phyloP scores from a whole-genome alignment of 768 basidiomycete genomes.

The Leccinum obscurum region DNA sequence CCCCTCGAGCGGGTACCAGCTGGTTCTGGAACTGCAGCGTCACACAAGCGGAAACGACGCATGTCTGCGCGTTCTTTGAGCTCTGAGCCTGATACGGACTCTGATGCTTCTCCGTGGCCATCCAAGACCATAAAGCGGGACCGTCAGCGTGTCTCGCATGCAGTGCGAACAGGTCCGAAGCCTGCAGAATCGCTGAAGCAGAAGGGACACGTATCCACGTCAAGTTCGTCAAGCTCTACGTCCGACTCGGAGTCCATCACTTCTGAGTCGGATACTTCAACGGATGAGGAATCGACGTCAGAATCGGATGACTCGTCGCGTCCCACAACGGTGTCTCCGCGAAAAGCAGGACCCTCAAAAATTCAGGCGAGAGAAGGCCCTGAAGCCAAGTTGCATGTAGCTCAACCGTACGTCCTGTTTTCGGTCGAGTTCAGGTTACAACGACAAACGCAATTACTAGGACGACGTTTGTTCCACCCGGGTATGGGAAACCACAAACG shows the following conservation, averaged over 20 bases:
- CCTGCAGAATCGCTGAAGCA: constrained; percentile 19
- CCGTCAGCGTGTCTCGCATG: neutral
- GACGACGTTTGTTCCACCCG: constrained; percentile 47
- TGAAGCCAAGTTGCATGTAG: constrained; percentile 3
- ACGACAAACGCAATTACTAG: constrained; percentile 8
- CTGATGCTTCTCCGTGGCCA: constrained; percentile 15
- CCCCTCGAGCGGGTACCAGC: neutral
- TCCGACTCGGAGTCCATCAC: constrained; percentile 24
- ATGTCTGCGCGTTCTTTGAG: constrained; percentile 18
- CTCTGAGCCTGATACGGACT: constrained; percentile 25
- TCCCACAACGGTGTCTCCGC: neutral
- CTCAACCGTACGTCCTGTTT: constrained; percentile 7
- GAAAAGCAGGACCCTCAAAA: constrained; percentile 11
- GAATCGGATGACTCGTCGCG: constrained; percentile 10
- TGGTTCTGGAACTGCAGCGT: neutral
- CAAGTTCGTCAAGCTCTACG: constrained; percentile 21
- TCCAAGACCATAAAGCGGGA: rapidly evolving
- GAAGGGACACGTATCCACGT: constrained; percentile 20
- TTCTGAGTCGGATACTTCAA: constrained; percentile 25
- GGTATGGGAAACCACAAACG: constrained; percentile 57
- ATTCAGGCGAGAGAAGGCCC: constrained; percentile 13
- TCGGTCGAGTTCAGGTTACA: neutral
- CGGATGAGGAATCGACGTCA: constrained; percentile 18
- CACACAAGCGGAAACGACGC: constrained; percentile 30
- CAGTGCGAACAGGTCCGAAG: neutral